Evolutionary conservation across 805 yeast species (phyloP).

Genomic region (Starmerella riodocensis): DNA sequence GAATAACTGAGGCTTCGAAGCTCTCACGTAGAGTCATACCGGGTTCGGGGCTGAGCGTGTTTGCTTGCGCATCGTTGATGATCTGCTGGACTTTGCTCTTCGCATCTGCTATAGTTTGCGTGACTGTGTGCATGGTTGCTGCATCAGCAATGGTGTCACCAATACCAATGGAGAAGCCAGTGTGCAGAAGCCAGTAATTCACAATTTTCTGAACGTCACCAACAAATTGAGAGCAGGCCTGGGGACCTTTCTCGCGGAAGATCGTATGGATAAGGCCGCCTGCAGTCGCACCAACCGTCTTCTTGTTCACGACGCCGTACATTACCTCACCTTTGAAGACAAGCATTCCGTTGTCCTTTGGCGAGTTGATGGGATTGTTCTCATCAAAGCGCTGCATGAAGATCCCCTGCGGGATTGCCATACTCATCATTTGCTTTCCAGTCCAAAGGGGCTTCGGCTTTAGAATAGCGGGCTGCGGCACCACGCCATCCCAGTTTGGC

Average conservation of each 20-base stretch:
- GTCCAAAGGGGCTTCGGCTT: conserved; percentile 97
- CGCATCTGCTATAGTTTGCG: conserved; percentile 85
- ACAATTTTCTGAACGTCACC: conserved; percentile 91
- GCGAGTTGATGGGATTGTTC: conserved; percentile 65
- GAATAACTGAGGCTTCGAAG: conserved; percentile 91
- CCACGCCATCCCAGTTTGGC: conserved; percentile 96
- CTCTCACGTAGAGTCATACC: conserved; percentile 99
- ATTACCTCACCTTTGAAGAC: conserved; percentile 90
- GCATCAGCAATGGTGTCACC: conserved; percentile 99
- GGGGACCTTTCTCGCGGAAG: conserved; percentile 93
- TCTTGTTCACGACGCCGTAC: conserved; percentile 96
- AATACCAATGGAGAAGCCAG: conserved; percentile 97
- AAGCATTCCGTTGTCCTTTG: conserved; percentile 91
- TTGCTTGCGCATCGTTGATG: conserved; percentile 81
- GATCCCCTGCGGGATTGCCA: conserved; percentile 92
- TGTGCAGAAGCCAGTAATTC: conserved; percentile 90
- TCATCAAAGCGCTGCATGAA: conserved; percentile 90
- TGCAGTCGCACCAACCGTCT: conserved; percentile 95
- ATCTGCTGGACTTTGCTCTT: conserved; percentile 90
- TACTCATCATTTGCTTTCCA: conserved; percentile 85
- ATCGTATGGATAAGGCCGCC: conserved; percentile 97
- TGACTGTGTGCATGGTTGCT: conserved; percentile 86
- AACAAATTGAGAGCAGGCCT: conserved; percentile 75
- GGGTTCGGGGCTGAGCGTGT: conserved; percentile 82
- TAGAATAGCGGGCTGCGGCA: conserved; percentile 86